Evolutionary conservation across 2,329 filamentous ascomycete genomes (phyloP).

Genomic region (Ascochyta clinopodiicola): DNA sequence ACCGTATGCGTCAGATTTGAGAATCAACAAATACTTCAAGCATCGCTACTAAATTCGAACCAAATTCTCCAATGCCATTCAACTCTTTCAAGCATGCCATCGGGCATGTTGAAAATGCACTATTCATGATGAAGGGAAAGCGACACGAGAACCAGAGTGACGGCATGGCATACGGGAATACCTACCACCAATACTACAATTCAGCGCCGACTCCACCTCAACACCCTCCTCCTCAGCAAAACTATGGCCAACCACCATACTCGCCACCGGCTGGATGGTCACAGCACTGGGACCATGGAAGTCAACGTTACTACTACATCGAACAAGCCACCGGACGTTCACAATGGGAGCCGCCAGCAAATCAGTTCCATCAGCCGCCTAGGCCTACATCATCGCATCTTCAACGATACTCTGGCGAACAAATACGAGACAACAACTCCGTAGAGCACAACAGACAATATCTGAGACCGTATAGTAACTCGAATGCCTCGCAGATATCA

Average conservation of each 20-base stretch:
- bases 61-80: constrained; percentile 1
- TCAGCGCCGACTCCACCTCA: constrained; percentile 7
- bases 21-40: not conserved
- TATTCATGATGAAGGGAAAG: constrained; percentile 15
- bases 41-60: not conserved
- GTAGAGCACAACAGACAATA: constrained; percentile 3
- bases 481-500: constrained; percentile 7
- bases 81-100: constrained; percentile 15
- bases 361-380: constrained; percentile 6
- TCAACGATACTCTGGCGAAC: constrained; percentile 3
- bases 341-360: constrained; percentile 61
- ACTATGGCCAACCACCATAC: constrained; percentile 16
- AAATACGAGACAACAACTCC: not conserved
- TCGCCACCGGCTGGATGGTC: constrained; percentile 60
- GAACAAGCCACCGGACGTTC: constrained; percentile 65
- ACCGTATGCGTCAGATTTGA: not conserved
- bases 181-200: constrained; percentile 12
- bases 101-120: constrained; percentile 18
- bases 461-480: constrained; percentile 13
- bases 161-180: constrained; percentile 9
- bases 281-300: constrained; percentile 65
- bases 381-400: constrained; percentile 8
- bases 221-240: constrained; percentile 8
- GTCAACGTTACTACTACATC: constrained; percentile 68
- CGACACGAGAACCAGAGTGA: not conserved